Conservation (phyloP, 768 basidiomycete species). For the Coprinopsis cinerea region DNA sequence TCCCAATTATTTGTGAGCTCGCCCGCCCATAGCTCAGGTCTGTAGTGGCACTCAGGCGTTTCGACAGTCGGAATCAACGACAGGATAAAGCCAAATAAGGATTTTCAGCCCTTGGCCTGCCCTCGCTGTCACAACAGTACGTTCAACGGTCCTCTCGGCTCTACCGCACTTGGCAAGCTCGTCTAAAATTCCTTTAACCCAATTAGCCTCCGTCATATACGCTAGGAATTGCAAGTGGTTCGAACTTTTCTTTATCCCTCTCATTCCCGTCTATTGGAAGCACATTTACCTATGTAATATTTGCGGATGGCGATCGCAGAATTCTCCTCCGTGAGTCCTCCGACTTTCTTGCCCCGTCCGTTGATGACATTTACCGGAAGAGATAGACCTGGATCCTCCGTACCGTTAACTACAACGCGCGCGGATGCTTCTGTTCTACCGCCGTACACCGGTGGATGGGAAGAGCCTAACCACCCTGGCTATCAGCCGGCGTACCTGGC, state of each 20-base stretch:
- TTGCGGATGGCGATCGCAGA: slow-evolving; percentile 57
- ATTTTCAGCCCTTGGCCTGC: background rate
- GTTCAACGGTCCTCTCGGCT: background rate
- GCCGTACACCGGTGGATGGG: slow-evolving; percentile 16
- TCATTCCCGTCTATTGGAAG: slow-evolving; percentile 57
- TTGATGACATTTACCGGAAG: background rate
- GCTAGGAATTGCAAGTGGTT: slow-evolving; percentile 71
- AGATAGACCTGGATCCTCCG: no score
- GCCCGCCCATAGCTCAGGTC: background rate
- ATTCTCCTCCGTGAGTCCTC: slow-evolving; percentile 14
- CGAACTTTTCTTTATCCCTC: slow-evolving; percentile 68
- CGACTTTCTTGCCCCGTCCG: background rate
- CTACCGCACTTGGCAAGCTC: no score
- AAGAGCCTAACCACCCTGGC: slow-evolving; percentile 28
- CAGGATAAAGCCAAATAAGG: background rate
- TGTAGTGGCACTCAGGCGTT: slow-evolving; percentile 2
- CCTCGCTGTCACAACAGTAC: slow-evolving; percentile 1
- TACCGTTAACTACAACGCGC: no score
- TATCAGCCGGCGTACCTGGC: slow-evolving; percentile 36
- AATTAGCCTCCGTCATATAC: slow-evolving; percentile 49
- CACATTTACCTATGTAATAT: slow-evolving; percentile 68
- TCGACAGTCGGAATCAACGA: background rate
- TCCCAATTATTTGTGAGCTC: slow-evolving; percentile 46
- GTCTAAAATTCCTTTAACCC: no score
- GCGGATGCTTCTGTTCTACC: slow-evolving; percentile 2